Evolutionary conservation across 1,139 yeast genomes (phyloP).

Genomic region (Scheffersomyces cryptocercus): DNA sequence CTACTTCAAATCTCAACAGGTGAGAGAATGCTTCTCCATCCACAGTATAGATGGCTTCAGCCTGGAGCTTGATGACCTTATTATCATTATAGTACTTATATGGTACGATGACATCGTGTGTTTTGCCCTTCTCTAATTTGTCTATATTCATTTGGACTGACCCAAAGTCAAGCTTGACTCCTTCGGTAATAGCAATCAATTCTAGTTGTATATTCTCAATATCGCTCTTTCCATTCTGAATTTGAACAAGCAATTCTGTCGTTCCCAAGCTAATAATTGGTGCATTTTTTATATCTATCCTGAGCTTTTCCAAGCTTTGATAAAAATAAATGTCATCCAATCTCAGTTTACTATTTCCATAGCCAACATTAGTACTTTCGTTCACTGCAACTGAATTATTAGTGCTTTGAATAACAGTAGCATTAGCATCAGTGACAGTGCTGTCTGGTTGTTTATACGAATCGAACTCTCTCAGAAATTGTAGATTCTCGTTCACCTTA

Average conservation of each 20-base stretch:
- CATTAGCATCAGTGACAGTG: constrained; percentile 8
- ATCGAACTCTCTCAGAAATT: constrained; percentile 9
- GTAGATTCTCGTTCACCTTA: constrained; percentile 21
- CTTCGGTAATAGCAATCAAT: constrained; percentile 18
- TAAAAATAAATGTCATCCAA: constrained; percentile 9
- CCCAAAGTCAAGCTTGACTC: constrained; percentile 13
- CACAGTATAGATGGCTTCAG: constrained; percentile 30
- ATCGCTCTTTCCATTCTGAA: constrained; percentile 20
- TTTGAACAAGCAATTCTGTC: constrained; percentile 18
- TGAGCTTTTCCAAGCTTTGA: constrained; percentile 21
- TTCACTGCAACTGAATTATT: not conserved
- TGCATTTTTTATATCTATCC: constrained; percentile 22
- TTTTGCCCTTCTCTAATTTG: constrained; percentile 18
- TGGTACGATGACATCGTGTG: constrained; percentile 19
- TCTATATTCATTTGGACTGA: constrained; percentile 3
- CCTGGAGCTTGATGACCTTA: constrained; percentile 28
- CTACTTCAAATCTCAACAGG: constrained; percentile 33
- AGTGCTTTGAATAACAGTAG: constrained; percentile 12
- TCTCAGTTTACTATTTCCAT: not conserved
- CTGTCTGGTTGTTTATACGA: not conserved
- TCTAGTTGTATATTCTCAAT: constrained; percentile 15
- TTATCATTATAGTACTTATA: constrained; percentile 26
- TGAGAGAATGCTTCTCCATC: constrained; percentile 23
- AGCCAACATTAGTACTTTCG: not conserved
- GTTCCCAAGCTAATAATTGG: constrained; percentile 21